phyloP scores from a whole-genome alignment of 177 flowering plant genomes.

The Vitis hybrid region DNA sequence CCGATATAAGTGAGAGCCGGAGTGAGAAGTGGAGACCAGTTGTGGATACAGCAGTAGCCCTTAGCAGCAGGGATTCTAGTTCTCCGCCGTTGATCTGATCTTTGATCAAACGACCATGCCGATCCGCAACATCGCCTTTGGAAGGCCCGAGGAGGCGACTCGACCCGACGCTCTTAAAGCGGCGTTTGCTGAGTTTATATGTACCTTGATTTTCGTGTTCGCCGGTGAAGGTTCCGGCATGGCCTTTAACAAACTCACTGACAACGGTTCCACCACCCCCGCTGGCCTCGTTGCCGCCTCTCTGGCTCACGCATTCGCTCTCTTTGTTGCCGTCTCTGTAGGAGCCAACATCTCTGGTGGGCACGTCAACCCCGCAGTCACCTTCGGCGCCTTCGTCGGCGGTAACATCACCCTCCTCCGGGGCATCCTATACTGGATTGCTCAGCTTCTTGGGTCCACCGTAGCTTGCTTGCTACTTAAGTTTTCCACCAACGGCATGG shows the following conservation, averaged over 20 bases:
- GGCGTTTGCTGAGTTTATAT: slow-evolving; percentile 60
- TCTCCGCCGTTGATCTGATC: slow-evolving; percentile 5
- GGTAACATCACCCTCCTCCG: slow-evolving; percentile 58
- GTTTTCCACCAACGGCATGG: slow-evolving; percentile 39
- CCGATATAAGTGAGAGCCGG: background rate
- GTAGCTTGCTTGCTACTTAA: slow-evolving; percentile 45
- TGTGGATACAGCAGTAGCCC: background rate
- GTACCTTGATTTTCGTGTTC: slow-evolving; percentile 54
- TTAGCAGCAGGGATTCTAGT: background rate
- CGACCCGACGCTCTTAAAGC: slow-evolving; percentile 47
- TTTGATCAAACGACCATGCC: slow-evolving; percentile 32
- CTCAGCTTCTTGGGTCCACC: slow-evolving; percentile 56
- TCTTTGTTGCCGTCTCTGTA: slow-evolving; percentile 51
- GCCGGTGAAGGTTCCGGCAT: slow-evolving; percentile 65
- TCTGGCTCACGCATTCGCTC: slow-evolving; percentile 46
- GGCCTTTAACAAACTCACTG: slow-evolving; percentile 51
- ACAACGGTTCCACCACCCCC: slow-evolving; percentile 29
- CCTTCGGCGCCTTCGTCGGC: slow-evolving; percentile 55
- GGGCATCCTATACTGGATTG: slow-evolving; percentile 57
- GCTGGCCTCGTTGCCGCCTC: slow-evolving; percentile 45
- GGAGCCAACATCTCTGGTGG: slow-evolving; percentile 58
- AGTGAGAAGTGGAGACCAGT: slow-evolving; percentile 14
- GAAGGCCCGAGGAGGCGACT: slow-evolving; percentile 35
- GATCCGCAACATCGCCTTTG: slow-evolving; percentile 41
- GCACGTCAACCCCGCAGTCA: slow-evolving; percentile 64